Base-by-base conservation (phyloP, 345 rosid genomes). In the Rhizophora mangle region DNA sequence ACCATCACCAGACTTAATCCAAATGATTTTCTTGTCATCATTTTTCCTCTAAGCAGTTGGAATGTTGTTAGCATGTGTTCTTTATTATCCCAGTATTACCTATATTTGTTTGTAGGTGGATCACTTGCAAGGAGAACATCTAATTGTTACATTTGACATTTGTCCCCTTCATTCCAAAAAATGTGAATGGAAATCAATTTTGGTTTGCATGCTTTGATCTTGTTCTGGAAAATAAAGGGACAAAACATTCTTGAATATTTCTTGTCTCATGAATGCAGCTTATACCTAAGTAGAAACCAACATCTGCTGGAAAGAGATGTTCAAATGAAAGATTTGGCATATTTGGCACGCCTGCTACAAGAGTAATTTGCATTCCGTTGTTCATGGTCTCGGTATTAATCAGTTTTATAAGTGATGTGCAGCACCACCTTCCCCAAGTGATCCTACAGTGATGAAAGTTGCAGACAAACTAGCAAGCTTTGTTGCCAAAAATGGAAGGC, bases 351-450 rank as follows among this genome's bases (percentile, higher is more conserved):
- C 89, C 94, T 95, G 91, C 91, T 87, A 84, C 91, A 79, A 92
- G 96, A 90, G 90, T 90, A 86, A 76, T 91, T 95, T 95, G 91
- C 96, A 86, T 92, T 95, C 91, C 84, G 78, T 88, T 90, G 91
- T 95, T 91, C 96, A 89, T 95, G 91, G 87, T 81, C 92, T 90
- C 70, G 87, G 97, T 96, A 90, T 92, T 90, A 96, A 96, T 86
- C 94, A 82, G 95, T 96, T 95, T 95, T 96, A 68, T 96, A 92
- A 92, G 99, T 96, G 94, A 96, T 86, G 82, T 96, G 99, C 98
- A 96, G 96, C 90, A 82, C 96, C 98, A 76, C 75, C 85, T 80
- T 71, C 90, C 73, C 98, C 97, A 61, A 88, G 86, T 63, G 93
- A 92, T 80, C 90, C 90, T 70, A 84, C 86, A 71, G 99, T 92